Evolutionary conservation across 139 green algal species (phyloP), one percentile per base, ranked within the genome.

Genomic region (Haematococcus lacustris): DNA sequence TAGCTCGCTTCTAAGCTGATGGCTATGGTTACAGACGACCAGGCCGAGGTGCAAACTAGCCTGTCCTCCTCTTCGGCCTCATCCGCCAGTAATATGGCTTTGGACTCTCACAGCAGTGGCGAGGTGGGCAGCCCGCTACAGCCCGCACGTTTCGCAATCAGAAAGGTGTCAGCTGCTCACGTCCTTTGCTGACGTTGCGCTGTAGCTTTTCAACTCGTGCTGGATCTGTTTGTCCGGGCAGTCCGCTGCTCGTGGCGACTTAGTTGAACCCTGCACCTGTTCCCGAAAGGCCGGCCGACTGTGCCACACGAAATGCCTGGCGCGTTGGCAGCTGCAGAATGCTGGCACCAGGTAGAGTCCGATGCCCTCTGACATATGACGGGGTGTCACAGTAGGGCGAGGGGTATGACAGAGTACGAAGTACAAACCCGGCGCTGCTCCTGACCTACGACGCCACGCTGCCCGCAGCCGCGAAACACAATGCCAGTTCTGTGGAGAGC

Each of bases 401-500:
- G n/a, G n/a, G n/a, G n/a, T n/a, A n/a, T n/a, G n/a, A n/a, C n/a
- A n/a, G n/a, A n/a, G n/a, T n/a, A n/a, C n/a, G n/a, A n/a, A n/a
- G n/a, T n/a, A n/a, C n/a, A n/a, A n/a, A n/a, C n/a, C n/a, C n/a
- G n/a, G n/a, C n/a, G n/a, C n/a, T n/a, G n/a, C n/a, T n/a, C n/a
- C n/a, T n/a, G n/a, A n/a, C n/a, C n/a, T n/a, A n/a, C n/a, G n/a
- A n/a, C n/a, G n/a, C n/a, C n/a, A n/a, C n/a, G n/a, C n/a, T n/a
- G 1, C 9, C 13, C 37, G 59, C 84, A 95, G 90, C 75, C 83
- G 85, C 28, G 91, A 96, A 76, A 92, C 77, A 34, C 81, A 89
- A 61, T 96, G 91, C 76, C 91, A 96, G 73, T 96, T 96, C 67
- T 96, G 91, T 81, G 78, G 87, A 53, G 51, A 65, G 13, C 38